These are phyloP conservation scores for Rhododendron ferrugineum DNA, from an alignment of 148 eudicot genomes.

Conservation along the genomic window DNA sequence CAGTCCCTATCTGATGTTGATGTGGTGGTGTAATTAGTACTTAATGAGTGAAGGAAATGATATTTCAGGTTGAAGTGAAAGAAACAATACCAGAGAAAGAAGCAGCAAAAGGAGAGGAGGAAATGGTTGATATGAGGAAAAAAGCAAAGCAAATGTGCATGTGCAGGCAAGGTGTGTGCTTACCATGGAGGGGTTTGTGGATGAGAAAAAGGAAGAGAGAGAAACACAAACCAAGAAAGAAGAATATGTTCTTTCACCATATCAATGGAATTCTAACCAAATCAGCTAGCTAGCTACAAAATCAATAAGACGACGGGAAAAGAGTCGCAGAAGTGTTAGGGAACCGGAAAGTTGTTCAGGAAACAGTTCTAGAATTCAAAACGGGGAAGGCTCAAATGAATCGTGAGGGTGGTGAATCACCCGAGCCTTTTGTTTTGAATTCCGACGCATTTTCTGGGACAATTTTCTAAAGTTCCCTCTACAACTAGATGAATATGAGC, in stretches of 20 bases:
- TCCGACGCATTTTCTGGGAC: neutral
- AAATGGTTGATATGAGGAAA: conserved; percentile 15
- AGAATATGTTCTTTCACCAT: conserved; percentile 11
- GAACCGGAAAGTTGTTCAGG: neutral
- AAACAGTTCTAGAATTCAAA: neutral
- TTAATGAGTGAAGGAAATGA: neutral
- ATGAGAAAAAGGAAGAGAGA: conserved; percentile 31
- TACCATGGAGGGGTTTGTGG: conserved; percentile 43
- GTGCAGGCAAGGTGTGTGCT: conserved; percentile 29
- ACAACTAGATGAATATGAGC: neutral
- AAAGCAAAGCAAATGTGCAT: conserved; percentile 26
- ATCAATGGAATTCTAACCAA: neutral
- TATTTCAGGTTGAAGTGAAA: conserved; percentile 48
- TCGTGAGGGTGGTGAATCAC: neutral
- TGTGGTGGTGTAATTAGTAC: neutral
- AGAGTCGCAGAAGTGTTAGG: neutral
- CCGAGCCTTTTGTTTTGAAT: neutral
- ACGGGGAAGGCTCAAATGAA: neutral
- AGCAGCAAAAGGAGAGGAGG: conserved; percentile 17
- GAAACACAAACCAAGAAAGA: conserved; percentile 19
- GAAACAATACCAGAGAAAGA: conserved; percentile 31
- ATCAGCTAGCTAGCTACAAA: neutral
- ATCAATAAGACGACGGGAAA: neutral
- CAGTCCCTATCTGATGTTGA: neutral
- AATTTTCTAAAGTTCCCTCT: neutral